Conservation (phyloP, 2,329 filamentous ascomycete genomes). For the Arthrobotrys megalospora region DNA sequence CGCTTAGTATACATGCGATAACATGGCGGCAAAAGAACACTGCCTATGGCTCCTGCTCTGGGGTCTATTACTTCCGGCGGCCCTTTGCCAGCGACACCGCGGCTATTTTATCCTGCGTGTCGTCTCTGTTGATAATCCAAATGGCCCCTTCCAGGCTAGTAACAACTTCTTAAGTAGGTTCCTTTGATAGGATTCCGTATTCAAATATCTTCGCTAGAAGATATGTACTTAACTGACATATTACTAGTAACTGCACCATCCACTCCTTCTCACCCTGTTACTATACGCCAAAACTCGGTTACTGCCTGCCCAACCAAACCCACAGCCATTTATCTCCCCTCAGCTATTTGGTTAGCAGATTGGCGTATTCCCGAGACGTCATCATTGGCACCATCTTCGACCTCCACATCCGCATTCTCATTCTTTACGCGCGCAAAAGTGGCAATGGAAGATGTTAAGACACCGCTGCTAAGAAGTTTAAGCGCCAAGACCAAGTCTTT, state of each 20-base stretch:
- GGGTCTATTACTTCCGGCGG: neutral
- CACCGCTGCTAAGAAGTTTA: slow-evolving; percentile 43
- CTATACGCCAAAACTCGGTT: neutral
- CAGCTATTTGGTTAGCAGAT: slow-evolving; percentile 42
- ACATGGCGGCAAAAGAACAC: neutral
- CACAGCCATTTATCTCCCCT: slow-evolving; percentile 33
- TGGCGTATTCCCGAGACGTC: slow-evolving; percentile 41
- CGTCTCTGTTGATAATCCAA: slow-evolving; percentile 16
- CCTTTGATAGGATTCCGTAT: neutral
- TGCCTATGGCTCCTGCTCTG: slow-evolving; percentile 10
- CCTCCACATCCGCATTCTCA: neutral
- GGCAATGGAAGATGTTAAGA: slow-evolving; percentile 23
- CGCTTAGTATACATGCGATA: neutral
- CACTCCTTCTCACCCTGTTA: slow-evolving; percentile 5
- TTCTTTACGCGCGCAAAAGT: slow-evolving; percentile 37
- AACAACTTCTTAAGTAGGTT: slow-evolving; percentile 27
- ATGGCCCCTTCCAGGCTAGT: slow-evolving; percentile 16
- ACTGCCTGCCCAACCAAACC: slow-evolving; percentile 28
- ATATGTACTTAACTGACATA: too few species aligned
- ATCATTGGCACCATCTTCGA: slow-evolving; percentile 24
- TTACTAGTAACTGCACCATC: slow-evolving; percentile 31
- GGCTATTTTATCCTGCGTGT: slow-evolving; percentile 50
- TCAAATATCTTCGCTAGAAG: too few species aligned
- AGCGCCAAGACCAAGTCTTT: slow-evolving; percentile 23
- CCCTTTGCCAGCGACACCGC: slow-evolving; percentile 14